Evolutionary conservation across 208 protist genomes (phyloP).

Genomic region (Acanthamoeba triangularis): DNA sequence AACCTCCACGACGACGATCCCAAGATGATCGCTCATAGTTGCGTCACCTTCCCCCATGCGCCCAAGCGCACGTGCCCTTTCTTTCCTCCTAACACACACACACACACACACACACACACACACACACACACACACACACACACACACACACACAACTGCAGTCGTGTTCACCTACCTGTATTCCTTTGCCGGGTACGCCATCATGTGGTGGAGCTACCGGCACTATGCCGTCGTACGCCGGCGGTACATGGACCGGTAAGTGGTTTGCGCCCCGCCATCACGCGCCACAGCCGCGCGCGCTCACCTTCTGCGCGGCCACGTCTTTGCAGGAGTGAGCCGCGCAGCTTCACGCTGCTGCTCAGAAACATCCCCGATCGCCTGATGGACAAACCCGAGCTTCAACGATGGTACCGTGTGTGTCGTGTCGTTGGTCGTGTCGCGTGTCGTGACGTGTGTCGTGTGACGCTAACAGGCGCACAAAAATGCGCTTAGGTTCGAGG

Average conservation of each 20-base stretch:
- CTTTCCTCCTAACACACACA: too few relatives aligned
- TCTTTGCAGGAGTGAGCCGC: constrained; percentile 18
- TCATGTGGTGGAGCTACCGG: constrained; percentile 29
- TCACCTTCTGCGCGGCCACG: neutral
- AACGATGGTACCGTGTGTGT: constrained; percentile 7
- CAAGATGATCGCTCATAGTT: constrained; percentile 35
- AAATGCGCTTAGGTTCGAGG: neutral
- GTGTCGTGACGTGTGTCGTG: neutral
- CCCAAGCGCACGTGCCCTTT: too few relatives aligned
- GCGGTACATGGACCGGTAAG: constrained; percentile 44
- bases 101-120: too few relatives aligned
- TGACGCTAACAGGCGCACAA: neutral
- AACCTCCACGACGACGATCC: constrained; percentile 4
- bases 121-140: too few relatives aligned
- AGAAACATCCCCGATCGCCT: constrained; percentile 15
- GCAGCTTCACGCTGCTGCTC: constrained; percentile 27
- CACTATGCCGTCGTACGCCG: constrained; percentile 4
- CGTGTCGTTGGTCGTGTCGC: too few relatives aligned
- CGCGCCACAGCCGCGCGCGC: neutral
- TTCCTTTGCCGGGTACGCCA: neutral
- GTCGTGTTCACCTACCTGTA: constrained; percentile 54
- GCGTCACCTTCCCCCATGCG: neutral
- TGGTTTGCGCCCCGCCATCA: neutral
- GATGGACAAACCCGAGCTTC: constrained; percentile 18
- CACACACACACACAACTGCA: neutral